Evolutionary conservation across 148 eudicot genomes (phyloP).

Genomic region (Amaranthus palmeri): DNA sequence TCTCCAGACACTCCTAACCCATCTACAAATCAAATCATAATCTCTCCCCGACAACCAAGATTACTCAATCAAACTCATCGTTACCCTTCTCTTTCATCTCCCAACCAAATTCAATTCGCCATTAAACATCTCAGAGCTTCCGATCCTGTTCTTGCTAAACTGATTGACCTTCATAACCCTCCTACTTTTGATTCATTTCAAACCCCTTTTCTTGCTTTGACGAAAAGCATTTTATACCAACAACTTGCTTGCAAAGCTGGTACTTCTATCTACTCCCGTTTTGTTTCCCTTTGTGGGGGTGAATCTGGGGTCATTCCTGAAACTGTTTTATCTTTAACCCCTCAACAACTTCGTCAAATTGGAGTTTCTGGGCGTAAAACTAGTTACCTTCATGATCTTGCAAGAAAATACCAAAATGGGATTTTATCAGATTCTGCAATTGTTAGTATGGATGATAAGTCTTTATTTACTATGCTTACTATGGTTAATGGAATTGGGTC

Average conservation of each 20-base stretch:
- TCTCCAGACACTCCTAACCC: conserved; percentile 23
- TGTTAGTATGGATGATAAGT: conserved; percentile 49
- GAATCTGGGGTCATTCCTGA: conserved; percentile 33
- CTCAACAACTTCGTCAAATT: conserved; percentile 48
- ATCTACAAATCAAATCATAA: conserved; percentile 11
- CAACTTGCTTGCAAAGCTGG: conserved; percentile 63
- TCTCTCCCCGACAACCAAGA: conserved; percentile 1
- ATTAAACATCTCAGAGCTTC: conserved; percentile 39
- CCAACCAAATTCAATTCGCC: conserved; percentile 40
- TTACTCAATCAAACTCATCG: background rate
- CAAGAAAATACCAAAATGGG: conserved; percentile 47
- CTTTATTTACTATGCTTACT: conserved; percentile 52
- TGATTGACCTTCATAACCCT: conserved; percentile 33
- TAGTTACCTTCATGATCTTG: conserved; percentile 45
- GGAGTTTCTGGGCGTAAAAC: conserved; percentile 55
- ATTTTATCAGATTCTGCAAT: conserved; percentile 40
- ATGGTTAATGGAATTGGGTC: conserved; percentile 67
- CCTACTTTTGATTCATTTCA: conserved; percentile 45
- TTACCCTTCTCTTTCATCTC: conserved; percentile 34
- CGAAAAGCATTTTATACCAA: conserved; percentile 50
- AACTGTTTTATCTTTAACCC: conserved; percentile 31
- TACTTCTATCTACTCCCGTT: conserved; percentile 49
- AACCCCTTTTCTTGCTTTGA: conserved; percentile 51
- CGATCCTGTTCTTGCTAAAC: conserved; percentile 34
- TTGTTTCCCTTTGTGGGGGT: conserved; percentile 45